Evolutionary conservation across 1,139 yeast species (phyloP), one percentile per base, ranked within the genome.

Genomic region (Pichiaceae sp.): DNA sequence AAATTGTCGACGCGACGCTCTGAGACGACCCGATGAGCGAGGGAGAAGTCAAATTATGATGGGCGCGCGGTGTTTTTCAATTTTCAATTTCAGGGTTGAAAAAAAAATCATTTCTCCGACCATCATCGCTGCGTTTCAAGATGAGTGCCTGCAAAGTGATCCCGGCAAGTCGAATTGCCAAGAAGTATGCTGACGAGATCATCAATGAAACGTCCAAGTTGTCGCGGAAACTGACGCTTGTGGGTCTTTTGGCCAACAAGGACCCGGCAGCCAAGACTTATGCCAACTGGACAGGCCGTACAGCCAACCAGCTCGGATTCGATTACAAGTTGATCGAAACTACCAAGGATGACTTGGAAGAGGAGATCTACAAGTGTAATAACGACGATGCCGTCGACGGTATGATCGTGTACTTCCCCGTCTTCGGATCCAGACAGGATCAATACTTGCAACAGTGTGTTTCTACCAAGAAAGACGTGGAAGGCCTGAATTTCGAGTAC

Each of bases 361-460:
- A 79, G 46, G 79, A 78, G 23, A 75, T 91, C 43, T 72, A 87
- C 38, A 75, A 72, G 35, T 96, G 97, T 41, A 91, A 91, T 57
- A 68, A 69, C 24, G 93, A 89, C 52, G 76, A 72, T 38, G 50
- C 59, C 1, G 86, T 91, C 26, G 81, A 86, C 54, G 98, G 98
- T 21, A 91, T 91, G 47, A 87, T 91, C 87, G 91, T 91, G n/a
- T 91, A 91, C 60, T 91, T 89, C 72, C 98, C 98, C 1, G 97
- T 91, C 3, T 91, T 86, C 62, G 96, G 96, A 2, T 86, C 85
- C 55, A 75, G 84, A 43, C 98, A 91, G 62, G 98, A 91, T 57
- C 95, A 84, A 59, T 91, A 93, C 57, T 63, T 91, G 40, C 97
- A 91, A 62, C 97, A 91, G 62, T 81, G 87, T 43, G 87, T 91